These are phyloP conservation scores for Saccharomyces hybrid DNA, from an alignment of 1,139 yeast genomes.

Conservation along the genomic window DNA sequence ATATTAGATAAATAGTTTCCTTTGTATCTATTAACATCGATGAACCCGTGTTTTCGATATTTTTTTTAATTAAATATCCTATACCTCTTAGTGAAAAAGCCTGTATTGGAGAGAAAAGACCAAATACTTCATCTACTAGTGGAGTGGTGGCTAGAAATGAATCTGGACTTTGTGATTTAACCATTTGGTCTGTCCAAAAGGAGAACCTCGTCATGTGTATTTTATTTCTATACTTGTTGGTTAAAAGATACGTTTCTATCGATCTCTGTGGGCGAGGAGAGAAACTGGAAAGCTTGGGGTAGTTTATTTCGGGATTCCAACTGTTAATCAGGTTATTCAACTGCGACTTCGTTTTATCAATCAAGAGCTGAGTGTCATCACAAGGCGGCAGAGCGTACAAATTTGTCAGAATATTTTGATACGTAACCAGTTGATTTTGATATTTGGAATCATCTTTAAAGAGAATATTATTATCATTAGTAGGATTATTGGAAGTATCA, in stretches of 20 bases:
- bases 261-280: conserved; percentile 12
- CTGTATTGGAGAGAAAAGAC: conserved; percentile 26
- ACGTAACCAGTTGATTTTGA: background rate
- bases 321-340: conserved; percentile 11
- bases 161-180: conserved; percentile 2
- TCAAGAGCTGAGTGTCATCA: conserved; percentile 3
- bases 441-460: background rate
- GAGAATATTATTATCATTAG: background rate
- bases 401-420: background rate
- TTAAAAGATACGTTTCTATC: conserved; percentile 24
- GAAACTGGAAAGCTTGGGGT: conserved; percentile 5
- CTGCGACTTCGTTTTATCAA: conserved; percentile 14
- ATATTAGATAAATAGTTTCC: conserved; percentile 26
- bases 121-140: conserved; percentile 26
- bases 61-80: conserved; percentile 11
- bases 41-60: background rate
- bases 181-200: conserved; percentile 15
- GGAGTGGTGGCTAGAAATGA: conserved; percentile 14
- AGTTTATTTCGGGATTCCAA: conserved; percentile 20
- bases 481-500: background rate
- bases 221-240: conserved; percentile 22
- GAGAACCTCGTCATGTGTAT: conserved; percentile 21
- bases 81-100: conserved; percentile 27
- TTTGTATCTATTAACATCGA: conserved; percentile 9
- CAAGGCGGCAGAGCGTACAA: background rate